These are phyloP conservation scores for Kentomonas sorsogonicus DNA, from an alignment of 208 protist species.

Conservation along the genomic window DNA sequence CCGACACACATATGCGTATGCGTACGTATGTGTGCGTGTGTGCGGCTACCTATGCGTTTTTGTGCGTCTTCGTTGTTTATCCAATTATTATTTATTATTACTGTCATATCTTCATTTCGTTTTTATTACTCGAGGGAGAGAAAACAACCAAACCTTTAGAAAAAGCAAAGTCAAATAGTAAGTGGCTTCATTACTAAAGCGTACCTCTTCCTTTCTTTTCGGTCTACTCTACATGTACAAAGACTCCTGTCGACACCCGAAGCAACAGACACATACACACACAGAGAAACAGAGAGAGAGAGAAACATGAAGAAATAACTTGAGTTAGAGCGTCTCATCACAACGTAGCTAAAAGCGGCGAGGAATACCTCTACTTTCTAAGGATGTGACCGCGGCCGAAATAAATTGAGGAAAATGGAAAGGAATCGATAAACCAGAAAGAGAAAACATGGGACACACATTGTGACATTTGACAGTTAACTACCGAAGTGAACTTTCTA, in stretches of 20 bases:
- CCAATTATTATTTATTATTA: background rate
- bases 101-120: conserved; percentile 4
- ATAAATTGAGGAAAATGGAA: background rate
- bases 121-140: background rate
- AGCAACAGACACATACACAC: background rate
- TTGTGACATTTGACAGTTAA: background rate
- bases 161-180: background rate
- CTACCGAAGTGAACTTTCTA: no score
- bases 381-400: no score
- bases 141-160: conserved; percentile 5
- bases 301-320: background rate
- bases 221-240: no score
- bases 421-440: conserved; percentile 1
- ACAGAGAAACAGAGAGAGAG: background rate
- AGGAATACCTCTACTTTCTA: no score
- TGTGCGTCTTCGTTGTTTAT: background rate
- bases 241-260: background rate
- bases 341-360: no score
- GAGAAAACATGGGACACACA: background rate
- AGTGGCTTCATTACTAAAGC: background rate
- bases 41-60: background rate
- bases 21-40: background rate
- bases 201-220: no score
- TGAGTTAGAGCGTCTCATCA: background rate
- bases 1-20: conserved; percentile 1